A percentile compares a stretch with the other conserved stretches of the same genome.
Evolutionary conservation across 2,329 filamentous ascomycete genomes (phyloP).

Genomic region (Didymosphaeria variabile): DNA sequence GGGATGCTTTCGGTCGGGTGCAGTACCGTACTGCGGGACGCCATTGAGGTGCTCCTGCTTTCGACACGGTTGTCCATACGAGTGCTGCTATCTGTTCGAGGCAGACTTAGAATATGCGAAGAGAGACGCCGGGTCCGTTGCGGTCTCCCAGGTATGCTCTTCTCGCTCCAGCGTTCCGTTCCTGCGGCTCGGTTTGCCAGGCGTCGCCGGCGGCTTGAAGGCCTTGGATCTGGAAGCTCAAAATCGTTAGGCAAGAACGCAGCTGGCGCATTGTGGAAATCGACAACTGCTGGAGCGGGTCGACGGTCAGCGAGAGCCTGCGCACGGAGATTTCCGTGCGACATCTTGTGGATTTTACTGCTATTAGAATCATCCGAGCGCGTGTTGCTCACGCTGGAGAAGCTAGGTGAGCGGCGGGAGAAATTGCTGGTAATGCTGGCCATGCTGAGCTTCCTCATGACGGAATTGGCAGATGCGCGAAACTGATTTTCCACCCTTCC

Average conservation of each 20-base stretch:
- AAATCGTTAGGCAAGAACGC: conserved; percentile 60
- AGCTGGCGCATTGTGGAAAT: conserved; percentile 59
- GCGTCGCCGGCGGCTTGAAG: conserved; percentile 37
- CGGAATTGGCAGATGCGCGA: conserved; percentile 79
- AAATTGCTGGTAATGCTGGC: conserved; percentile 82
- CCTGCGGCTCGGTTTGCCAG: conserved; percentile 37
- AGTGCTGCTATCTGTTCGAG: conserved; percentile 35
- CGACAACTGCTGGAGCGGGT: conserved; percentile 47
- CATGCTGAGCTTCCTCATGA: conserved; percentile 88
- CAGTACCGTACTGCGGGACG: conserved; percentile 32
- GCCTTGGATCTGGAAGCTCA: conserved; percentile 47
- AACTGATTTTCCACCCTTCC: conserved; percentile 76
- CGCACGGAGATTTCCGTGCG: conserved; percentile 36
- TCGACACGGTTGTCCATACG: conserved; percentile 26
- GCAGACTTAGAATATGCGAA: conserved; percentile 40
- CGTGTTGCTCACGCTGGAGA: conserved; percentile 53
- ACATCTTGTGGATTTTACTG: conserved; percentile 36
- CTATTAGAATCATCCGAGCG: conserved; percentile 48
- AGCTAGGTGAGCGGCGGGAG: conserved; percentile 73
- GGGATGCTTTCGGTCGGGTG: conserved; percentile 20
- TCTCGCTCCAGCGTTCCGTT: conserved; percentile 35
- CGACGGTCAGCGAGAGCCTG: conserved; percentile 37
- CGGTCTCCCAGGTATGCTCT: conserved; percentile 28
- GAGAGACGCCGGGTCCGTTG: conserved; percentile 45
- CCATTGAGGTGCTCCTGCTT: conserved; percentile 28